Conservation (phyloP, 2,329 filamentous ascomycete species). For the Pseudomassariella vexata region DNA sequence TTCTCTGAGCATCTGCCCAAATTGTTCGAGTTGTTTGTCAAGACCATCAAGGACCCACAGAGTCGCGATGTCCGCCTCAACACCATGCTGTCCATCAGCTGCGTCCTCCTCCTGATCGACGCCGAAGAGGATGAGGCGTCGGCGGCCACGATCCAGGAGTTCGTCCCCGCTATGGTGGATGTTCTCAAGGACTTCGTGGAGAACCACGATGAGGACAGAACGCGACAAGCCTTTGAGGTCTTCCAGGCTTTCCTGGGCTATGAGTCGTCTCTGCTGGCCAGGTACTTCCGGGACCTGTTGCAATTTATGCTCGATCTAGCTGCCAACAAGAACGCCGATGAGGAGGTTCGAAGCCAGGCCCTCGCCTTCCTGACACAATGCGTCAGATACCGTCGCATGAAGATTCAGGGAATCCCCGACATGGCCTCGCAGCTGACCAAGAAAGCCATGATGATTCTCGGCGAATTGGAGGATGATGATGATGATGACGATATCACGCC, state of each 20-base stretch:
- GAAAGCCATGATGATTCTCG: conserved; percentile 82
- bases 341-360: conserved; percentile 84
- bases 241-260: conserved; percentile 93
- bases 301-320: conserved; percentile 91
- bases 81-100: conserved; percentile 84
- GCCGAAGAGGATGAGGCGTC: conserved; percentile 75
- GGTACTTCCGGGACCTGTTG: conserved; percentile 84
- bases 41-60: conserved; percentile 84
- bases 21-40: conserved; percentile 77
- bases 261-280: conserved; percentile 75
- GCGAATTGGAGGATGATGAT: conserved; percentile 76
- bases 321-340: conserved; percentile 68
- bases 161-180: conserved; percentile 82
- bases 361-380: conserved; percentile 91
- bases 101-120: conserved; percentile 81
- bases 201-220: conserved; percentile 76
- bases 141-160: conserved; percentile 68
- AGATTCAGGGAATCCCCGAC: conserved; percentile 81
- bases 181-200: conserved; percentile 82
- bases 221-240: conserved; percentile 88
- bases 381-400: conserved; percentile 88
- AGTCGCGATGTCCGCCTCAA: conserved; percentile 92
- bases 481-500: conserved; percentile 80
- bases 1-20: conserved; percentile 77
- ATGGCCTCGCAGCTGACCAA: conserved; percentile 82